Base-by-base conservation (phyloP, 2,329 filamentous ascomycete species). In the Curvularia eragrostidis region DNA sequence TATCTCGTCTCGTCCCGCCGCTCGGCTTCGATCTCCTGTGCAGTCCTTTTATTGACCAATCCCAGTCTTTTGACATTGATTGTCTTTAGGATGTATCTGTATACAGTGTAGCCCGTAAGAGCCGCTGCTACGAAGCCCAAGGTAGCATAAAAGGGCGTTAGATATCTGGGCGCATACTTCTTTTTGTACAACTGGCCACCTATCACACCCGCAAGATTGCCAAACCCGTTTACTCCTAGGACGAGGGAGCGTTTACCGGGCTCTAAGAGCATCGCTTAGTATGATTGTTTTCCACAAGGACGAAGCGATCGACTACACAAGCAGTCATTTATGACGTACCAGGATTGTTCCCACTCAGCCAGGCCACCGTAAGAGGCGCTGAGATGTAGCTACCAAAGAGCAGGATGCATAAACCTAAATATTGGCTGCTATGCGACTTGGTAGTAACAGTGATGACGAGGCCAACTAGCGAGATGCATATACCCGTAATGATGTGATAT, bases 401-500 rank as follows among this genome's bases (percentile, higher is more conserved):
- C 2, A 72, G 58, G 19, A 69, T 62, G 46, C 66, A 69, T 1
- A 68, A 54, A 2, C 64, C 67, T 10, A 56, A 59, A 48, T 70
- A 70, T 38, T 63, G 58, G 1, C 42, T 44, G 6, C 26, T n/a
- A 6, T 48, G 59, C 0, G 53, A 56, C 7, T 44, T 41, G 1
- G 59, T 52, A 9, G 57, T 60, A 5, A 67, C 63, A 3, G 62
- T 62, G 26, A 68, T 53, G 6, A 65, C 54, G 1, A 69, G 56
- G 13, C 67, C 67, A 3, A 79, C 51, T 0, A 79, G 77, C 32
- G 81, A 75, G 13, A 83, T 76, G 4, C 74, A 73, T 3, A 78
- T 74, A 1, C 82, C 70, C 4, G 78, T 74, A 12, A 83, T 68
- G 3, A 83, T 81, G 59, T 83, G 81, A 23, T 57, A 64, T 9